Evolutionary conservation across 2,329 filamentous ascomycete genomes (phyloP).

Genomic region (Aspergillus eucalypticola): DNA sequence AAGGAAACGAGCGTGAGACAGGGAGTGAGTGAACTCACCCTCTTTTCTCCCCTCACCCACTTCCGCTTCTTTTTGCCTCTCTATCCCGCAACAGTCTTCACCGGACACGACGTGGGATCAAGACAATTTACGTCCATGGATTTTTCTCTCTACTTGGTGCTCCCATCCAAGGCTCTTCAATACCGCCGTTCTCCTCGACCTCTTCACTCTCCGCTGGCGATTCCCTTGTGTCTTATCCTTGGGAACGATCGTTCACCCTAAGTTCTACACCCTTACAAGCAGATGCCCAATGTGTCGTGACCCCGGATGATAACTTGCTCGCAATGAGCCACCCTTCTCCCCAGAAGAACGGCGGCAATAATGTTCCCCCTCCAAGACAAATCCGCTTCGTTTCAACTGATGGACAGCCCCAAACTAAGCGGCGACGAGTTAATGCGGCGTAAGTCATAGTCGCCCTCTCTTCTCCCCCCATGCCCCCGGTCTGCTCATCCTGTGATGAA

Average conservation of each 20-base stretch:
- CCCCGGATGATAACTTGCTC: constrained; percentile 37
- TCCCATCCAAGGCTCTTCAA: constrained; percentile 19
- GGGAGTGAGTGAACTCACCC: background rate
- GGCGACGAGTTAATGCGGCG: constrained; percentile 77
- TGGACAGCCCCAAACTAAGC: constrained; percentile 76
- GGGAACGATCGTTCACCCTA: constrained; percentile 16
- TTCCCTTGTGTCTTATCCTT: constrained; percentile 10
- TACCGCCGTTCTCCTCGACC: constrained; percentile 15
- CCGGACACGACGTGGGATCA: constrained; percentile 19
- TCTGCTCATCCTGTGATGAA: constrained; percentile 13
- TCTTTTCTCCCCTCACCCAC: constrained; percentile 6
- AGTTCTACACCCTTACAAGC: background rate
- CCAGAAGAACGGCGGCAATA: constrained; percentile 37
- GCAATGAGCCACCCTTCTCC: constrained; percentile 44
- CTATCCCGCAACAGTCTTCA: constrained; percentile 16
- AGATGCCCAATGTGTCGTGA: constrained; percentile 36
- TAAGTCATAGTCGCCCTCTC: constrained; percentile 44
- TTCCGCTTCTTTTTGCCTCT: constrained; percentile 4
- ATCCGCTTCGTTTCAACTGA: constrained; percentile 82
- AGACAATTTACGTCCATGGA: constrained; percentile 23
- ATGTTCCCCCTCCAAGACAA: constrained; percentile 38
- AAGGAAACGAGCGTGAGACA: no score
- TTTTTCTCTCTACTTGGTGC: constrained; percentile 19
- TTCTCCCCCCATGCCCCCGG: background rate
- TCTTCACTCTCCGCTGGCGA: constrained; percentile 13